Evolutionary conservation across 495 filamentous ascomycete genomes (phyloP).

Genomic region (Tuber borchii): DNA sequence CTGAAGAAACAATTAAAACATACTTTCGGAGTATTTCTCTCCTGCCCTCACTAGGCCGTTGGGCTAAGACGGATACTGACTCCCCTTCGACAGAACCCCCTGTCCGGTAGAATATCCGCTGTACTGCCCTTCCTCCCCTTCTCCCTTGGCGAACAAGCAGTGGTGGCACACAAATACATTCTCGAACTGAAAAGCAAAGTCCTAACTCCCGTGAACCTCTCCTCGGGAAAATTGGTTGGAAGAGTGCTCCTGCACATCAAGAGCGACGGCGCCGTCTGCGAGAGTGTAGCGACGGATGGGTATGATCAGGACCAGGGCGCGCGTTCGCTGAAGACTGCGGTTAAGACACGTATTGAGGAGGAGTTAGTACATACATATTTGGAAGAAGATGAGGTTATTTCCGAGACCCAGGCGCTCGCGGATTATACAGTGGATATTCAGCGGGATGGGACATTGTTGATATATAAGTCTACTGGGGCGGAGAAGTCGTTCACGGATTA

Average conservation of each 20-base stretch:
- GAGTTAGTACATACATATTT: not conserved
- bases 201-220: slow-evolving; percentile 39
- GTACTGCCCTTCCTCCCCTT: slow-evolving; percentile 51
- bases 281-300: slow-evolving; percentile 40
- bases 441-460: not conserved
- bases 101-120: slow-evolving; percentile 44
- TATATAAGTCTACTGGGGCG: not conserved
- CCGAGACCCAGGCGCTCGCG: not conserved
- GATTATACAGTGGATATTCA: not conserved
- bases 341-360: slow-evolving; percentile 4
- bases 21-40: slow-evolving; percentile 38
- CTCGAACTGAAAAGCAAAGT: slow-evolving; percentile 44
- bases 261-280: slow-evolving; percentile 44
- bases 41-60: not conserved
- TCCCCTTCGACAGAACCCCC: not conserved
- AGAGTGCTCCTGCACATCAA: slow-evolving; percentile 44
- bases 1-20: slow-evolving; percentile 42
- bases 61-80: not conserved
- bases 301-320: slow-evolving; percentile 46
- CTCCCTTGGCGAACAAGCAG: slow-evolving; percentile 44
- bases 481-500: slow-evolving; percentile 1
- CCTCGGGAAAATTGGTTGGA: slow-evolving; percentile 40
- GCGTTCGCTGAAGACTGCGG: slow-evolving; percentile 41
- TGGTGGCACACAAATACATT: slow-evolving; percentile 48
- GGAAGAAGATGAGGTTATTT: slow-evolving; percentile 2